Evolutionary conservation across 2,329 filamentous ascomycete genomes (phyloP).

Genomic region (Alternaria hordeiaustralica): DNA sequence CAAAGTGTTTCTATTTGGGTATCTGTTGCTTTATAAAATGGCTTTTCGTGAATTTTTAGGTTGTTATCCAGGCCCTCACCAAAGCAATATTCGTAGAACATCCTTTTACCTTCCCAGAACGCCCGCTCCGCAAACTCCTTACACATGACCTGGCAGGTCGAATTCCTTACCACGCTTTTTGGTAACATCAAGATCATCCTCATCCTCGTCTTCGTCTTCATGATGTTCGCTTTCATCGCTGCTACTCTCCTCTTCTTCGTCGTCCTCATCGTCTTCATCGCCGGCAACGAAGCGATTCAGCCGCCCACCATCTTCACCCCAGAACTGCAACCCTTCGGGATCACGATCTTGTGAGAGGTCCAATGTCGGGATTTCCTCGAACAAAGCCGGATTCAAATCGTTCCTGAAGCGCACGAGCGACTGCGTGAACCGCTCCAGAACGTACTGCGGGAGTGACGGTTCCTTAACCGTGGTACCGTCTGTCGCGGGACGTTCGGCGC

Average conservation of each 20-base stretch:
- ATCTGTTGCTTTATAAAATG: slow-evolving; percentile 2
- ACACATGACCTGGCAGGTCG: slow-evolving; percentile 48
- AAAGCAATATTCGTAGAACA: background rate
- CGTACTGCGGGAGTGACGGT: slow-evolving; percentile 54
- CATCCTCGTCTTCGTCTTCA: slow-evolving; percentile 39
- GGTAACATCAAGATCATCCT: slow-evolving; percentile 33
- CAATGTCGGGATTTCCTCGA: slow-evolving; percentile 42
- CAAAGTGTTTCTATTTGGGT: slow-evolving; percentile 2
- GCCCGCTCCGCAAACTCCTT: slow-evolving; percentile 18
- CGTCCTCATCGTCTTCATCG: slow-evolving; percentile 38
- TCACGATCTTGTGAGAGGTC: slow-evolving; percentile 37
- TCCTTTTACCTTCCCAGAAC: slow-evolving; percentile 12
- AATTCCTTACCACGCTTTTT: slow-evolving; percentile 36
- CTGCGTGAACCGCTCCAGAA: slow-evolving; percentile 54
- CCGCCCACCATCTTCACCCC: slow-evolving; percentile 41
- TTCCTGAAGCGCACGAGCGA: slow-evolving; percentile 55
- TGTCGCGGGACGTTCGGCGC: slow-evolving; percentile 41
- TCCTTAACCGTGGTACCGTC: slow-evolving; percentile 45
- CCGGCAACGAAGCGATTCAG: slow-evolving; percentile 30
- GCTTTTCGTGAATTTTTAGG: background rate
- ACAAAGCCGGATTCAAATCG: slow-evolving; percentile 47
- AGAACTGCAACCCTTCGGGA: slow-evolving; percentile 40
- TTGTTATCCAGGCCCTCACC: background rate
- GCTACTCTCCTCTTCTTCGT: slow-evolving; percentile 41
- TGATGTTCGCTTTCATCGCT: slow-evolving; percentile 46